A percentile compares a stretch with the other conserved stretches of the same genome.
Evolutionary conservation across 768 basidiomycete genomes (phyloP).

Genomic region (Lenzites betulinus): DNA sequence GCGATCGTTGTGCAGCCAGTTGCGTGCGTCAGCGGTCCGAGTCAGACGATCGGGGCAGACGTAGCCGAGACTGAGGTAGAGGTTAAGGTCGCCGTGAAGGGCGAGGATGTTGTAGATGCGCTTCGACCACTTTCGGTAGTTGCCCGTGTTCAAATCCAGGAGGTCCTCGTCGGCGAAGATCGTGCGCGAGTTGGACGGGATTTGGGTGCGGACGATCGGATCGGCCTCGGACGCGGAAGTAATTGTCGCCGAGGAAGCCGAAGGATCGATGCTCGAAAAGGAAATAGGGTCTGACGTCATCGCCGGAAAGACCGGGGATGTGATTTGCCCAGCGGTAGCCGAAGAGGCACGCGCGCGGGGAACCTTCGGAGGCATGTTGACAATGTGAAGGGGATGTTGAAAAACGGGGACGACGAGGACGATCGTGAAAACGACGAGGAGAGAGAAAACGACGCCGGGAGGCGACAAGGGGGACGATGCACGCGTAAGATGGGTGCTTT

Average conservation of each 20-base stretch:
- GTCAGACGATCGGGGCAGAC: not conserved
- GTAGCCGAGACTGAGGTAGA: not conserved
- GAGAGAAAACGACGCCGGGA: not conserved
- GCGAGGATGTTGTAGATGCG: not conserved
- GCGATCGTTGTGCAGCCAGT: not conserved
- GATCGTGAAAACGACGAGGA: not conserved
- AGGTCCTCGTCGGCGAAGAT: not conserved
- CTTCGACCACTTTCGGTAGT: not conserved
- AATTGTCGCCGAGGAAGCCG: not conserved
- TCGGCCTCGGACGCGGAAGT: not conserved
- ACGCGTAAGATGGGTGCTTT: too few relatives aligned
- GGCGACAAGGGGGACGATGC: too few relatives aligned
- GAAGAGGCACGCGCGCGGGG: not conserved
- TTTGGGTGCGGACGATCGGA: not conserved
- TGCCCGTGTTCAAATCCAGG: not conserved
- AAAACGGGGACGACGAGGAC: not conserved
- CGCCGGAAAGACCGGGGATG: too few relatives aligned
- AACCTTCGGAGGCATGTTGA: not conserved
- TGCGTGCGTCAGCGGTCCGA: not conserved
- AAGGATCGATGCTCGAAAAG: too few relatives aligned
- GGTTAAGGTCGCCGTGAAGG: not conserved
- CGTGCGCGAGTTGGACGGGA: not conserved
- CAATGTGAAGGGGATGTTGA: not conserved
- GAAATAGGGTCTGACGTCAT: too few relatives aligned
- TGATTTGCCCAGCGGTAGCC: not conserved